Evolutionary conservation across 2,329 filamentous ascomycete species (phyloP).

Genomic region (Fusarium sp.): DNA sequence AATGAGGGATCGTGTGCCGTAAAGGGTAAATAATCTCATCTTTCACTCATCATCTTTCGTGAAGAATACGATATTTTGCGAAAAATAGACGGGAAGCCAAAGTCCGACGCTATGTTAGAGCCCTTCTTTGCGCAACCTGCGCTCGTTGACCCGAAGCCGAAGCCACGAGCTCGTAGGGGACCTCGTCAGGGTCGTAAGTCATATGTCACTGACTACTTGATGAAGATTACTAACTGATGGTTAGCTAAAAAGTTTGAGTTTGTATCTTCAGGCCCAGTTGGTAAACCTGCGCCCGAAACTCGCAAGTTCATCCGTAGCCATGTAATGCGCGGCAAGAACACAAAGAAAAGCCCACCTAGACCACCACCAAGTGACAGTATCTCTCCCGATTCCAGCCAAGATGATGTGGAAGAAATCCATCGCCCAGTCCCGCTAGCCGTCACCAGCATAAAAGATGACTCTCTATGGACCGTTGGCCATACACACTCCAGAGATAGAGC

Average conservation of each 20-base stretch:
- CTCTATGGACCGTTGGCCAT: conserved; percentile 13
- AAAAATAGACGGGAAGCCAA: background rate
- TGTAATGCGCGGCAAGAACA: conserved; percentile 47
- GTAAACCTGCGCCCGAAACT: conserved; percentile 39
- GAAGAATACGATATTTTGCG: background rate
- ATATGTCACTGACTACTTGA: background rate
- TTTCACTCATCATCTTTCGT: background rate
- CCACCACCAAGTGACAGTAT: background rate
- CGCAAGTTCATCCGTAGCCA: conserved; percentile 46
- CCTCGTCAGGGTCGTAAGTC: conserved; percentile 18
- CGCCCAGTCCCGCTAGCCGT: background rate
- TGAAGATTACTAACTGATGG: background rate
- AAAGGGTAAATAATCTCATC: conserved; percentile 24
- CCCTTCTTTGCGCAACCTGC: conserved; percentile 9
- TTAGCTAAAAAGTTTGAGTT: conserved; percentile 46
- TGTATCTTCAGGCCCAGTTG: conserved; percentile 39
- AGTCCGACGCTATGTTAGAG: conserved; percentile 20
- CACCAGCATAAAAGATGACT: background rate
- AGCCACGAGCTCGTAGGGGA: conserved; percentile 12
- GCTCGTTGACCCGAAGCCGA: background rate
- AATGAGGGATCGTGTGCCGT: conserved; percentile 21
- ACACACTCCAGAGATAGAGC: conserved; percentile 7
- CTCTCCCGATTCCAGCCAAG: background rate
- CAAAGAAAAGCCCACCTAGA: conserved; percentile 4
- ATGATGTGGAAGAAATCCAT: background rate